A percentile compares a stretch with the other conserved stretches of the same genome.
These are phyloP conservation scores for Saccharum officinarum DNA, from an alignment of 176 grass and related monocot species.

Conservation along the genomic window DNA sequence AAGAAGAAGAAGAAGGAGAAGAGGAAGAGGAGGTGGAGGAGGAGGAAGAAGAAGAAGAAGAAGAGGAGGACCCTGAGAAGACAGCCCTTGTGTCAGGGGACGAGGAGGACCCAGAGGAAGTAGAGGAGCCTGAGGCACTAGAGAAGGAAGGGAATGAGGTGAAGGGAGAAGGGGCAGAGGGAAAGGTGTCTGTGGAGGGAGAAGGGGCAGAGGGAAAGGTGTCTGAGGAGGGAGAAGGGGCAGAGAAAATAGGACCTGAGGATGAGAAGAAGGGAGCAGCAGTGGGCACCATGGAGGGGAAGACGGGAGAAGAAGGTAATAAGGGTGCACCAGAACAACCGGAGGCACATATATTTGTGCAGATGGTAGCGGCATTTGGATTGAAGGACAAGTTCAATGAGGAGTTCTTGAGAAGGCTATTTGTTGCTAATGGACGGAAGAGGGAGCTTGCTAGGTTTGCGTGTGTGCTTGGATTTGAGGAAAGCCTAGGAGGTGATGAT, in stretches of 20 bases:
- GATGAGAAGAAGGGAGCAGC: constrained; percentile 25
- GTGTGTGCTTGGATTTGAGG: constrained; percentile 45
- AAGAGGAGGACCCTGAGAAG: constrained; percentile 19
- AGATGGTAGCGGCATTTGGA: constrained; percentile 61
- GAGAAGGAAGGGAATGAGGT: constrained; percentile 32
- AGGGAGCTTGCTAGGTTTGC: constrained; percentile 72
- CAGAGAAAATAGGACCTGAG: constrained; percentile 34
- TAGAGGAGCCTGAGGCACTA: constrained; percentile 20
- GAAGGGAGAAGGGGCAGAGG: constrained; percentile 21
- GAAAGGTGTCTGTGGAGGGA: constrained; percentile 9
- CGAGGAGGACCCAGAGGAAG: constrained; percentile 26
- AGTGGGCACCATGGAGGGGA: constrained; percentile 20
- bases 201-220: constrained; percentile 17
- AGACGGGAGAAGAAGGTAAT: constrained; percentile 8
- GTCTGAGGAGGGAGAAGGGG: constrained; percentile 11
- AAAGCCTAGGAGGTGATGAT: constrained; percentile 61
- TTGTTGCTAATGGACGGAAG: constrained; percentile 59
- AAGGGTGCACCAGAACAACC: constrained; percentile 27
- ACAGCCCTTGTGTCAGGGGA: constrained; percentile 12
- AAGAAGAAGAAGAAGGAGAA: background rate
- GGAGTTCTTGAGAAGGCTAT: constrained; percentile 68
- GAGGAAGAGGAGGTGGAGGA: constrained; percentile 32
- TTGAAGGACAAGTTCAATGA: constrained; percentile 59
- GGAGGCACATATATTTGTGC: constrained; percentile 72
- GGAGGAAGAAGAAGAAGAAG: constrained; percentile 5